Evolutionary conservation across 495 filamentous ascomycete species (phyloP).

Genomic region (Aspergillus steynii): DNA sequence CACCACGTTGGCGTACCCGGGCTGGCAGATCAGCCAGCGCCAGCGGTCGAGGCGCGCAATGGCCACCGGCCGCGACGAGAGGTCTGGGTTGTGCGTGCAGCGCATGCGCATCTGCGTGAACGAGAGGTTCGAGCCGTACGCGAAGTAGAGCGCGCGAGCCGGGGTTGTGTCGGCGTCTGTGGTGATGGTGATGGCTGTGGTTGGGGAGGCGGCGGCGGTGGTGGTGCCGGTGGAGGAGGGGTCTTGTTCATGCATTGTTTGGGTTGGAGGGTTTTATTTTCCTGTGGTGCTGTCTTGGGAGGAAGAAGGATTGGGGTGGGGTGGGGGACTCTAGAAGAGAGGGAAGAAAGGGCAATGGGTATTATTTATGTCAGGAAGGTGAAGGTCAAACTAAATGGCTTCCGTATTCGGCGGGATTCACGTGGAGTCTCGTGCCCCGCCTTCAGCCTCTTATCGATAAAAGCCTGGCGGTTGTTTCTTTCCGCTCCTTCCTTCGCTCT

Average conservation of each 20-base stretch:
- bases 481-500: too few relatives aligned
- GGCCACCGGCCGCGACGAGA: constrained; percentile 48
- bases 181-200: constrained; percentile 12
- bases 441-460: background rate
- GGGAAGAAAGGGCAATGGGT: too few relatives aligned
- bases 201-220: constrained; percentile 7
- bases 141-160: constrained; percentile 59
- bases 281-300: background rate
- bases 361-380: too few relatives aligned
- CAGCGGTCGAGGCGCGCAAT: constrained; percentile 51
- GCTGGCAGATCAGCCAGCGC: constrained; percentile 65
- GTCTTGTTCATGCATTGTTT: background rate
- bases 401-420: background rate
- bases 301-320: too few relatives aligned
- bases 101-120: constrained; percentile 63
- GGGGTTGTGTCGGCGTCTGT: constrained; percentile 25
- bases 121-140: constrained; percentile 74
- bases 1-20: constrained; percentile 72
- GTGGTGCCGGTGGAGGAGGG: background rate
- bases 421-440: background rate
- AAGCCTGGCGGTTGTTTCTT: too few relatives aligned
- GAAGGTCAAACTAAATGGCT: background rate
- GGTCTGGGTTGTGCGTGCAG: constrained; percentile 54
- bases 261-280: background rate
- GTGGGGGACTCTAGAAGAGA: too few relatives aligned